phyloP scores from a whole-genome alignment of 75 land plant genomes.

The Ceratopteris richardii region DNA sequence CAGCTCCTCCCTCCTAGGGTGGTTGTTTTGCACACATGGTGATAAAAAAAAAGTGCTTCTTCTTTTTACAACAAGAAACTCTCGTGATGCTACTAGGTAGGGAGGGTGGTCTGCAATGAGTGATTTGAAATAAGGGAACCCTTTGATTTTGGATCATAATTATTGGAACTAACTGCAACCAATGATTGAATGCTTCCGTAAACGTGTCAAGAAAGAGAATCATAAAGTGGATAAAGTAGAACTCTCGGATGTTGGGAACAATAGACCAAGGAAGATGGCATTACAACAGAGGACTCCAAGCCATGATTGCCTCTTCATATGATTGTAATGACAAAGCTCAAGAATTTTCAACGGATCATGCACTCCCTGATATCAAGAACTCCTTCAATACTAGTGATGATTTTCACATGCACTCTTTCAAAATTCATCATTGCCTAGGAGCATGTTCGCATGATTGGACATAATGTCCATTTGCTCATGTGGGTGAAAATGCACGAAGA shows the following conservation, averaged over 20 bases:
- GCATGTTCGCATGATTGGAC: slow-evolving; percentile 89
- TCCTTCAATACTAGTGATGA: slow-evolving; percentile 70
- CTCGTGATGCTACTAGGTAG: no score
- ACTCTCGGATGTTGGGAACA: not conserved
- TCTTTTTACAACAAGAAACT: no score
- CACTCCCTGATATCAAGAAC: slow-evolving; percentile 73
- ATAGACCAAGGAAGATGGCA: slow-evolving; percentile 34
- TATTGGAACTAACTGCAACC: slow-evolving; percentile 11
- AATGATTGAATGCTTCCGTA: slow-evolving; percentile 7
- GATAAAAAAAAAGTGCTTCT: no score
- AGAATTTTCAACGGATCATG: slow-evolving; percentile 59
- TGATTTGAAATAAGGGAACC: no score
- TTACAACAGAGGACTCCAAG: slow-evolving; percentile 53
- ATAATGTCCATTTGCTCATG: slow-evolving; percentile 84
- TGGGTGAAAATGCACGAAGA: slow-evolving; percentile 76
- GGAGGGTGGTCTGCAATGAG: no score
- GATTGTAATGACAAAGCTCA: slow-evolving; percentile 42
- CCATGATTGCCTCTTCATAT: slow-evolving; percentile 57
- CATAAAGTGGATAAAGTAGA: slow-evolving; percentile 6
- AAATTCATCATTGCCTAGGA: slow-evolving; percentile 65
- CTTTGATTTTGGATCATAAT: not conserved
- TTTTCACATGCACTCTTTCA: slow-evolving; percentile 78
- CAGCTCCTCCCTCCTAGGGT: no score
- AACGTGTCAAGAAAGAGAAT: slow-evolving; percentile 3
- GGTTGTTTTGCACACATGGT: no score